phyloP scores from a whole-genome alignment of 257 asterid species.

The Solanum bulbocastanum region DNA sequence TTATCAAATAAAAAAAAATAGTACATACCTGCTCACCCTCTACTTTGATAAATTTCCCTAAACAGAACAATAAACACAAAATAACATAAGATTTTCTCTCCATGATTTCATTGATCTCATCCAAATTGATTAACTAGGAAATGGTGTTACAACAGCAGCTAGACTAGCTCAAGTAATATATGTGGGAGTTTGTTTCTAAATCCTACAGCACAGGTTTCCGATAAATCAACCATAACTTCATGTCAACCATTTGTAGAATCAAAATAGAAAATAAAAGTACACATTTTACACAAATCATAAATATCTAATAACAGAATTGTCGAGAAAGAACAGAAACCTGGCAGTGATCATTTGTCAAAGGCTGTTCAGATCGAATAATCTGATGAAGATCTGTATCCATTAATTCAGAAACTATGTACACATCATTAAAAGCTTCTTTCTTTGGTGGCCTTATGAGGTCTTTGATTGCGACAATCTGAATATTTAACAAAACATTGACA shows the following conservation, averaged over 20 bases:
- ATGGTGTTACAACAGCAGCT: background rate
- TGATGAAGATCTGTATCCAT: conserved; percentile 90
- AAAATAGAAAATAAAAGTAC: background rate
- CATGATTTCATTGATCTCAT: background rate
- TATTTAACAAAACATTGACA: background rate
- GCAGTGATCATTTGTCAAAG: conserved; percentile 66
- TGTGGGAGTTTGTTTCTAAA: background rate
- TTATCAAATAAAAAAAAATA: no score
- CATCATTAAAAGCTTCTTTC: conserved; percentile 65
- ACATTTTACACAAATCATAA: background rate
- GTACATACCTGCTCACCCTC: background rate
- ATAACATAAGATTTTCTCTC: background rate
- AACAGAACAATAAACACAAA: background rate
- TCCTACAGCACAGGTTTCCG: background rate
- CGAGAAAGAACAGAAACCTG: conserved; percentile 36
- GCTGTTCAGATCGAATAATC: conserved; percentile 77
- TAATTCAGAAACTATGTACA: conserved; percentile 67
- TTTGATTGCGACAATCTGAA: conserved; percentile 68
- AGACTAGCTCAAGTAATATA: background rate
- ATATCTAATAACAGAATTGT: background rate
- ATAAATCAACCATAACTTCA: background rate
- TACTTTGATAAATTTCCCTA: background rate
- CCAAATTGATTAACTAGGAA: background rate
- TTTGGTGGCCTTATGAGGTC: conserved; percentile 72
- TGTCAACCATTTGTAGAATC: background rate